These are phyloP conservation scores for Thelonectria rubi DNA, from an alignment of 2,329 filamentous ascomycete species.

Conservation along the genomic window DNA sequence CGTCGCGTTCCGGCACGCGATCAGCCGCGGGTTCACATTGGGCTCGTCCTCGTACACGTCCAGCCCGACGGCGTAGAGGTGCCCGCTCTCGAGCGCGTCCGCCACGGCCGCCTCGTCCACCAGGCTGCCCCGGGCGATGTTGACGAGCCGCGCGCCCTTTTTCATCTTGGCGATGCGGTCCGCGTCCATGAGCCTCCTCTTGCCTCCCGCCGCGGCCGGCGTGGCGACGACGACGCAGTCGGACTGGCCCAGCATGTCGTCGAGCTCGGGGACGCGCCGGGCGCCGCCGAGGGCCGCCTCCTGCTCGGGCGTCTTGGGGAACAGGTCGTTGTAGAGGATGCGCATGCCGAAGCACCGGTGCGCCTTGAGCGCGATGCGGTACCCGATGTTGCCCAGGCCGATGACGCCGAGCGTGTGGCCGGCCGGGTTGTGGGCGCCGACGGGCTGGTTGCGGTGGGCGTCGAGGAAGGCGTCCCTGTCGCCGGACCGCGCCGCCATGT, in stretches of 20 bases:
- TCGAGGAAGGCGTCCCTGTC: slow-evolving; percentile 54
- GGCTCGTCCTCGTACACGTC: slow-evolving; percentile 32
- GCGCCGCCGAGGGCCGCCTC: slow-evolving; percentile 58
- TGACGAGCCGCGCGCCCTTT: slow-evolving; percentile 60
- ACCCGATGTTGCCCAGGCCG: slow-evolving; percentile 66
- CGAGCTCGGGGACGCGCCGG: slow-evolving; percentile 38
- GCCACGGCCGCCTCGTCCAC: slow-evolving; percentile 30
- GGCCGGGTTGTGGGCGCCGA: slow-evolving; percentile 64
- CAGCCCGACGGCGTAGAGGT: slow-evolving; percentile 42
- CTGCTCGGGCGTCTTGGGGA: slow-evolving; percentile 48
- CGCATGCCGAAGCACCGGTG: slow-evolving; percentile 64
- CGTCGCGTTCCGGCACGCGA: slow-evolving; percentile 46
- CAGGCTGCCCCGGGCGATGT: slow-evolving; percentile 54
- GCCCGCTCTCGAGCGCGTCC: slow-evolving; percentile 27
- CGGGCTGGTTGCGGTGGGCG: slow-evolving; percentile 63
- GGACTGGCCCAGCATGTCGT: slow-evolving; percentile 18
- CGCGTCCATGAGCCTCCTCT: slow-evolving; percentile 12
- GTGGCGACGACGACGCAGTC: slow-evolving; percentile 30
- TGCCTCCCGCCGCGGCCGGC: slow-evolving; percentile 20
- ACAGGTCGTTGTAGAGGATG: slow-evolving; percentile 62
- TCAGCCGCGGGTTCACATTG: slow-evolving; percentile 42
- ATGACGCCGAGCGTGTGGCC: slow-evolving; percentile 65
- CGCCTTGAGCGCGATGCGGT: slow-evolving; percentile 64
- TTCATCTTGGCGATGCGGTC: slow-evolving; percentile 56
- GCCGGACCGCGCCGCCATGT: slow-evolving; percentile 58